phyloP scores from a whole-genome alignment of 78 protist species.

The Dictyostelium discoideum region DNA sequence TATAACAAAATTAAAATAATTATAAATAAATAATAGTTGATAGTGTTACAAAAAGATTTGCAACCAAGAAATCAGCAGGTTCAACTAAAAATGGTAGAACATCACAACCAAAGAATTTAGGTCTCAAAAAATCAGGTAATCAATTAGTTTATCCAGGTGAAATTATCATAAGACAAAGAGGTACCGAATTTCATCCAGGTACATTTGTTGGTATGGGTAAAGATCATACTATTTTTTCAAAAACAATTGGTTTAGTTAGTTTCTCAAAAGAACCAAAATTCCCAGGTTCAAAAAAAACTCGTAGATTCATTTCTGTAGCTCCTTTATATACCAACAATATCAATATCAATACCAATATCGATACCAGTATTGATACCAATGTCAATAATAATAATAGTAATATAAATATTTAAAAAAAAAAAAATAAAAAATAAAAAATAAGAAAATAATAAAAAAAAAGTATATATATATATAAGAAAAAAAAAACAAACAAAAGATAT shows the following conservation, averaged over 20 bases:
- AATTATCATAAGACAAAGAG: slow-evolving; percentile 89
- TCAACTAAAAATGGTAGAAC: slow-evolving; percentile 78
- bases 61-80: slow-evolving; percentile 73
- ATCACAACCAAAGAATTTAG: slow-evolving; percentile 65
- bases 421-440: too few relatives aligned
- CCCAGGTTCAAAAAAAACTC: neutral
- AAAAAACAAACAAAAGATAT: too few relatives aligned
- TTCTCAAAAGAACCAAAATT: neutral
- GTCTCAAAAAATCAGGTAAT: slow-evolving; percentile 68
- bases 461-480: too few relatives aligned
- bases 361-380: neutral
- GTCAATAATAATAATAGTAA: too few relatives aligned
- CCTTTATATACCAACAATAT: neutral
- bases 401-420: too few relatives aligned
- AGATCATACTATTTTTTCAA: slow-evolving; percentile 90
- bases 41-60: slow-evolving; percentile 44
- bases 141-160: slow-evolving; percentile 71
- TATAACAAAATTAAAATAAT: too few relatives aligned
- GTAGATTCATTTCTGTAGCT: slow-evolving; percentile 33
- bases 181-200: slow-evolving; percentile 80
- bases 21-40: neutral
- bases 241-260: slow-evolving; percentile 55
- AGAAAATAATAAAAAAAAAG: too few relatives aligned
- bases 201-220: slow-evolving; percentile 85
- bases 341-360: too few relatives aligned